Percentiles rank a stretch among this genome's conserved stretches.
Conservation (phyloP, 169 alveolate species). For the Plasmodium sp. region DNA sequence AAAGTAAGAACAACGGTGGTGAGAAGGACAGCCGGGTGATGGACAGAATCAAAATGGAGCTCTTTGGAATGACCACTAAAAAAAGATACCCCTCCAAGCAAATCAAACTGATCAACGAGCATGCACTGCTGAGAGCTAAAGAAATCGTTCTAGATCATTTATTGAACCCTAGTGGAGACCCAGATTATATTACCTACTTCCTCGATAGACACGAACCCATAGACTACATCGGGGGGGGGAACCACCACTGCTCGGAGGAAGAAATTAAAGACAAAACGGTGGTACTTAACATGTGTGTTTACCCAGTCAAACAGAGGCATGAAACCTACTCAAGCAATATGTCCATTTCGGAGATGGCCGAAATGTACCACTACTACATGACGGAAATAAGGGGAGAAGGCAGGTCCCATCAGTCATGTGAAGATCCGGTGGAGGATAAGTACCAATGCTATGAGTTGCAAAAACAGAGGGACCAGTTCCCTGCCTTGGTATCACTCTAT, state of each 20-base stretch:
- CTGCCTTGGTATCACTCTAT: slow-evolving; percentile 80
- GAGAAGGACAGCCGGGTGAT: neutral
- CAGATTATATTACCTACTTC: slow-evolving; percentile 46
- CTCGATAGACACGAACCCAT: slow-evolving; percentile 66
- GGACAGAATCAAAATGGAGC: slow-evolving; percentile 29
- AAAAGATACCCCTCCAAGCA: slow-evolving; percentile 53
- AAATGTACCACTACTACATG: slow-evolving; percentile 81
- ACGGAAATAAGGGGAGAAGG: slow-evolving; percentile 85
- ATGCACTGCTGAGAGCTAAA: slow-evolving; percentile 64
- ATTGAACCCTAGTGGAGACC: slow-evolving; percentile 44
- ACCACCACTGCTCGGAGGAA: slow-evolving; percentile 14
- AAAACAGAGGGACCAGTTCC: slow-evolving; percentile 78
- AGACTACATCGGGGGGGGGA: slow-evolving; percentile 73
- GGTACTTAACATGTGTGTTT: slow-evolving; percentile 61
- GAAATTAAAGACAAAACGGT: slow-evolving; percentile 69
- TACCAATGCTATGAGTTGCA: slow-evolving; percentile 77
- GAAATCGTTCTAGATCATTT: slow-evolving; percentile 61
- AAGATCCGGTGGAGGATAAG: slow-evolving; percentile 77
- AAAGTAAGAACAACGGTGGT: neutral
- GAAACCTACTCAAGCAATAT: slow-evolving; percentile 61
- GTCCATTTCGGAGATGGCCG: slow-evolving; percentile 85
- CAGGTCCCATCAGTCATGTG: slow-evolving; percentile 75
- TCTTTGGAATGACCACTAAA: slow-evolving; percentile 50
- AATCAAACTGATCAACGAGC: slow-evolving; percentile 65
- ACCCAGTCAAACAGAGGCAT: slow-evolving; percentile 50